Evolutionary conservation across 164 flowering plant species (phyloP).

Genomic region (Santalum album): DNA sequence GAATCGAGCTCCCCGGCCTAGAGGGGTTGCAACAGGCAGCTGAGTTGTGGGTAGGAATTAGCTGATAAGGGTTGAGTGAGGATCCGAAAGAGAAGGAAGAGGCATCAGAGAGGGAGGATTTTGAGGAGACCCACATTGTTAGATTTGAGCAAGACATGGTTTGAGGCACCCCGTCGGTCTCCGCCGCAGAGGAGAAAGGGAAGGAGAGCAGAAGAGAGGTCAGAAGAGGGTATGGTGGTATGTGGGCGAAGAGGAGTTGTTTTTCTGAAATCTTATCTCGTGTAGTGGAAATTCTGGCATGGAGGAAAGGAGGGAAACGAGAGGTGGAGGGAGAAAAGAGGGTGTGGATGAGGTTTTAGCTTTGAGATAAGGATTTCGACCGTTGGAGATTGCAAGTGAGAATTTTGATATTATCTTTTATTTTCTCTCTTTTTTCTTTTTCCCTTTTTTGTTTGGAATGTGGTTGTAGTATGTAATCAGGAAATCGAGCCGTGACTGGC

Average conservation of each 20-base stretch:
- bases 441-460: neutral
- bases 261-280: constrained; percentile 9
- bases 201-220: neutral
- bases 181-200: neutral
- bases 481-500: too few relatives aligned
- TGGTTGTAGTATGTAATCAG: too few relatives aligned
- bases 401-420: neutral
- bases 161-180: neutral
- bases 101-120: constrained; percentile 25
- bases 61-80: constrained; percentile 29
- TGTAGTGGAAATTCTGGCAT: neutral
- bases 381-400: constrained; percentile 13
- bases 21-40: constrained; percentile 15
- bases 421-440: neutral
- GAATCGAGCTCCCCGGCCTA: constrained; percentile 24
- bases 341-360: constrained; percentile 26
- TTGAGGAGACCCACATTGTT: constrained; percentile 33
- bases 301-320: constrained; percentile 17
- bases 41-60: constrained; percentile 21
- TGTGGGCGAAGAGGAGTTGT: neutral
- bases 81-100: constrained; percentile 29
- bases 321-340: constrained; percentile 21
- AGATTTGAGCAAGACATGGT: constrained; percentile 33
- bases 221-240: neutral
- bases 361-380: constrained; percentile 26